These are phyloP conservation scores for Cladorrhinum sp. DNA, from an alignment of 2,329 filamentous ascomycete genomes.

Conservation along the genomic window DNA sequence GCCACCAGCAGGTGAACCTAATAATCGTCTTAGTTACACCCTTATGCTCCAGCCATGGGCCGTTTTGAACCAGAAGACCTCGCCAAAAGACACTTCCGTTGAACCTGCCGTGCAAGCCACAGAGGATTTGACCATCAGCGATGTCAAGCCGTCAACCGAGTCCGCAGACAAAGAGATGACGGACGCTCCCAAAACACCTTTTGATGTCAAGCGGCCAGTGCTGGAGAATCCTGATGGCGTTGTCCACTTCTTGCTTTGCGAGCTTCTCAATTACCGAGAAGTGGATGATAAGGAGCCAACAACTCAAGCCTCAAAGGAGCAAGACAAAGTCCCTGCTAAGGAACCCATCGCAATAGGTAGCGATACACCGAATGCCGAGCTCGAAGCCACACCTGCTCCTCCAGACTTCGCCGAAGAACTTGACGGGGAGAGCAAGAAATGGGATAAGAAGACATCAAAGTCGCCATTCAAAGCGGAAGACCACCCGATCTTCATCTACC, in stretches of 20 bases:
- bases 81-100: constrained; percentile 39
- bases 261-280: constrained; percentile 86
- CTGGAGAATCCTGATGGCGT: constrained; percentile 94
- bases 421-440: constrained; percentile 37
- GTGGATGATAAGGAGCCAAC: constrained; percentile 77
- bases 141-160: constrained; percentile 61
- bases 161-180: constrained; percentile 56
- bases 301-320: constrained; percentile 40
- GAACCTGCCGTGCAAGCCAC: constrained; percentile 46
- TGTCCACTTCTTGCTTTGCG: constrained; percentile 89
- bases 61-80: constrained; percentile 21
- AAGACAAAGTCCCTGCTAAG: constrained; percentile 31
- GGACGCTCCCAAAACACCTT: constrained; percentile 60
- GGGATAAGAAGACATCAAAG: constrained; percentile 66
- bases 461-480: constrained; percentile 83
- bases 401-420: constrained; percentile 20
- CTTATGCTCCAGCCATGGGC: constrained; percentile 43
- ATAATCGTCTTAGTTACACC: constrained; percentile 30
- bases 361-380: constrained; percentile 35
- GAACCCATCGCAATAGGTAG: constrained; percentile 13
- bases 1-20: constrained; percentile 31
- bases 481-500: constrained; percentile 93
- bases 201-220: constrained; percentile 75
- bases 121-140: constrained; percentile 46
- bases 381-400: constrained; percentile 28